These are phyloP conservation scores for Phaeodactylum tricornutum DNA, from an alignment of 108 stramenopile species.

Conservation along the genomic window DNA sequence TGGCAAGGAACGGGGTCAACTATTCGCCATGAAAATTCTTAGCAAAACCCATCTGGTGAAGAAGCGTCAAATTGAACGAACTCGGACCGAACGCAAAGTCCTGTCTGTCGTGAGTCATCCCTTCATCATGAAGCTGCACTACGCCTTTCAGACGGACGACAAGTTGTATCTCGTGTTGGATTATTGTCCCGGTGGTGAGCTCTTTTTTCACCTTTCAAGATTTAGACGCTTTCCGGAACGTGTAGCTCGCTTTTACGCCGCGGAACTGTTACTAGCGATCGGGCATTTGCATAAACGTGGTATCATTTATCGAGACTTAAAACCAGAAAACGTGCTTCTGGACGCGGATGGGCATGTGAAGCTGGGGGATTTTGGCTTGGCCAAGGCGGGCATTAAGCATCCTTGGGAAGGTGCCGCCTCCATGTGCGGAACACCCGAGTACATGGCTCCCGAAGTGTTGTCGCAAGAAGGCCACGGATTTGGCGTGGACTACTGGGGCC, in stretches of 20 bases:
- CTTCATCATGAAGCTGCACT: conserved; percentile 87
- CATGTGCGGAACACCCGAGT: conserved; percentile 98
- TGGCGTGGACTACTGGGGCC: conserved; percentile 91
- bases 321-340: conserved; percentile 86
- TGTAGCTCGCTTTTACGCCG: conserved; percentile 88
- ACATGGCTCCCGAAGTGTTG: conserved; percentile 96
- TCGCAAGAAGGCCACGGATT: conserved; percentile 75
- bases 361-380: conserved; percentile 86
- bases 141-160: conserved; percentile 82
- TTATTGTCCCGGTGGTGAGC: conserved; percentile 95
- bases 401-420: conserved; percentile 82
- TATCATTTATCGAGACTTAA: conserved; percentile 85
- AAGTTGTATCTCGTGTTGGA: conserved; percentile 92
- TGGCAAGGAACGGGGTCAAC: conserved; percentile 54
- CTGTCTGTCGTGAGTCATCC: conserved; percentile 80
- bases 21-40: conserved; percentile 98
- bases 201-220: conserved; percentile 93
- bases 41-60: conserved; percentile 88
- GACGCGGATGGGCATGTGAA: conserved; percentile 89
- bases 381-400: conserved; percentile 73
- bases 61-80: conserved; percentile 92
- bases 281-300: conserved; percentile 79
- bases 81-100: conserved; percentile 93
- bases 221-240: conserved; percentile 89
- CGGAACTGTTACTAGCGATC: conserved; percentile 85